A percentile compares a stretch with the other conserved stretches of the same genome.
phyloP scores from a whole-genome alignment of 176 grass and related monocot genomes.

The Carex pumila region DNA sequence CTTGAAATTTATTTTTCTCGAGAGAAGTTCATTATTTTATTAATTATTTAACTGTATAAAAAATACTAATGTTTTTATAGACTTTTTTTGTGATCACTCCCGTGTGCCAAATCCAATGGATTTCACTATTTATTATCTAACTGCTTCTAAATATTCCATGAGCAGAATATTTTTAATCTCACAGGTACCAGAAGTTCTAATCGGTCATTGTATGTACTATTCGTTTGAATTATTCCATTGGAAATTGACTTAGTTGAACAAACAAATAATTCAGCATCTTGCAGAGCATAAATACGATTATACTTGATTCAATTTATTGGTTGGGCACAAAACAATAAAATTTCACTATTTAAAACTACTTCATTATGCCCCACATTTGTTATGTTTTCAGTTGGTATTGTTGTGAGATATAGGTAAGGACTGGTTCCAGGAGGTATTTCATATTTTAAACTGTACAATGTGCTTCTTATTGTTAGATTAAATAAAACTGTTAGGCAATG shows the following conservation, averaged over 20 bases:
- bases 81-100: neutral
- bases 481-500: neutral
- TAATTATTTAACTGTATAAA: neutral
- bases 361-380: neutral
- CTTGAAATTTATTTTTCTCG: neutral
- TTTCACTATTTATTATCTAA: neutral
- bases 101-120: neutral
- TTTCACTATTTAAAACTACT: neutral
- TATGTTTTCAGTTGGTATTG: neutral
- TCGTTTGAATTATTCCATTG: neutral
- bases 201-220: neutral
- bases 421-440: neutral
- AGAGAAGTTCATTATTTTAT: neutral
- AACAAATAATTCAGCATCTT: neutral
- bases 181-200: neutral
- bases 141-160: no score
- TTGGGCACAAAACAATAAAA: neutral
- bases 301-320: neutral
- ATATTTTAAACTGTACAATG: neutral
- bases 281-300: neutral
- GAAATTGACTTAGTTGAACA: neutral
- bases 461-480: neutral
- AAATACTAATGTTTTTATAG: neutral
- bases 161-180: neutral
- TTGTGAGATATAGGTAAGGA: neutral